Percentiles rank a stretch among this genome's conserved stretches.
phyloP scores from a whole-genome alignment of 768 basidiomycete genomes.

The Pilatotrama ljubarskyi region DNA sequence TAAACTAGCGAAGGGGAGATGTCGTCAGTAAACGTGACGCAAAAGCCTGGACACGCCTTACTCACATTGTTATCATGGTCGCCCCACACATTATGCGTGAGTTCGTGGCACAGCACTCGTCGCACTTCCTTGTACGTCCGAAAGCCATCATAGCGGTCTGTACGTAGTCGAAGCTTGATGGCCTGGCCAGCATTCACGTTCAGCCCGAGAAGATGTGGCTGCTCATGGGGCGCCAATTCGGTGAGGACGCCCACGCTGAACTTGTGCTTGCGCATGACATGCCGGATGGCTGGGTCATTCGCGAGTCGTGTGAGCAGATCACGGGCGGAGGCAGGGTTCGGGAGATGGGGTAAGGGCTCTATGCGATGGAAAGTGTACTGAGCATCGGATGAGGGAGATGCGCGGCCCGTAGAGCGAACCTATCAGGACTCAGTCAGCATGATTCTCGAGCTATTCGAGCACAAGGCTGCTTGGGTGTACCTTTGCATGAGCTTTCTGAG shows the following conservation, averaged over 20 bases:
- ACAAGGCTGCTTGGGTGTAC: conserved; percentile 34
- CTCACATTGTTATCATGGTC: conserved; percentile 74
- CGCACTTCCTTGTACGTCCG: conserved; percentile 63
- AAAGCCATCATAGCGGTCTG: conserved; percentile 73
- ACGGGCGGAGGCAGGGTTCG: conserved; percentile 57
- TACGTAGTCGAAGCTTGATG: conserved; percentile 70
- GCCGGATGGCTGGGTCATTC: conserved; percentile 67
- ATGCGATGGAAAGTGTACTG: conserved; percentile 66
- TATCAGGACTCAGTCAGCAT: conserved; percentile 20
- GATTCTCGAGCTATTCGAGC: neutral
- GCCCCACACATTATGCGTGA: conserved; percentile 73
- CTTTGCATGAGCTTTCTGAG: conserved; percentile 57
- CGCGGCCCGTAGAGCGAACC: conserved; percentile 57
- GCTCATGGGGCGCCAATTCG: conserved; percentile 78
- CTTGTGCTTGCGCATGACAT: conserved; percentile 70
- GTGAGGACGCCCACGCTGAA: conserved; percentile 70
- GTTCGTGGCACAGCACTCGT: conserved; percentile 73
- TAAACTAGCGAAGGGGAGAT: conserved; percentile 52
- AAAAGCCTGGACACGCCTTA: neutral
- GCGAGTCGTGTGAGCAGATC: conserved; percentile 58
- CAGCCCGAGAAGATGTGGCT: conserved; percentile 66
- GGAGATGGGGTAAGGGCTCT: conserved; percentile 62
- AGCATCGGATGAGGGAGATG: conserved; percentile 36
- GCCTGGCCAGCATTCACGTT: conserved; percentile 62
- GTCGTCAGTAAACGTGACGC: too few species aligned